phyloP scores from a whole-genome alignment of 1,284 basidiomycete genomes.

The Puccinia novopanici region DNA sequence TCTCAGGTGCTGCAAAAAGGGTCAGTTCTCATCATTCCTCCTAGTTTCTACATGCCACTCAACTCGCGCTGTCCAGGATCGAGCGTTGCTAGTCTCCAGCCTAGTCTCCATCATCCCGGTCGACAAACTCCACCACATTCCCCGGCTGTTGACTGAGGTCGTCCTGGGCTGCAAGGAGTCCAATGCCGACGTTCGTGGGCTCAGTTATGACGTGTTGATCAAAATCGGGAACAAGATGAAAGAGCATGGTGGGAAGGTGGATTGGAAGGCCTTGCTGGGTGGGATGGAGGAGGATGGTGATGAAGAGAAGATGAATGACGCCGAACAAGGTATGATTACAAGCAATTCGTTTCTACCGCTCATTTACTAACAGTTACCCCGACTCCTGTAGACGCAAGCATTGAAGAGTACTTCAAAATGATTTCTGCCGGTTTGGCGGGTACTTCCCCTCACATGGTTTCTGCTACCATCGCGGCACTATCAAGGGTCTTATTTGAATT shows the following conservation, averaged over 20 bases:
- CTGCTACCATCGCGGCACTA: constrained; percentile 90
- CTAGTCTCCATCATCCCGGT: constrained; percentile 74
- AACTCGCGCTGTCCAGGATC: constrained; percentile 65
- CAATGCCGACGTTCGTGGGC: constrained; percentile 84
- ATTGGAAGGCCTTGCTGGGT: constrained; percentile 62
- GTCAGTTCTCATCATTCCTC: constrained; percentile 3
- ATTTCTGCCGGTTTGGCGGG: constrained; percentile 91
- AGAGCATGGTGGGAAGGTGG: constrained; percentile 75
- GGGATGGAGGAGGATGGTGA: constrained; percentile 49
- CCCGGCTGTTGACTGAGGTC: constrained; percentile 87
- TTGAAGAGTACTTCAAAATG: constrained; percentile 96
- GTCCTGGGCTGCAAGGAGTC: constrained; percentile 98
- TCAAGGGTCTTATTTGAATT: constrained; percentile 95
- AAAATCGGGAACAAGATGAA: constrained; percentile 89
- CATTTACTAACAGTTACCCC: background rate
- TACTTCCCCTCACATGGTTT: constrained; percentile 95
- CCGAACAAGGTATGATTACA: constrained; percentile 51
- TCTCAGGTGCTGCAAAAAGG: constrained; percentile 15
- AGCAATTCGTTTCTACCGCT: constrained; percentile 36
- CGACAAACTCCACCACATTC: constrained; percentile 78
- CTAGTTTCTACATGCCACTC: background rate
- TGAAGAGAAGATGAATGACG: background rate
- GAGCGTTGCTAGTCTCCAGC: constrained; percentile 73
- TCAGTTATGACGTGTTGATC: constrained; percentile 87
- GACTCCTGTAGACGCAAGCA: constrained; percentile 68